Evolutionary conservation across 805 yeast species (phyloP).

Genomic region (Pichia thaimueangensis): DNA sequence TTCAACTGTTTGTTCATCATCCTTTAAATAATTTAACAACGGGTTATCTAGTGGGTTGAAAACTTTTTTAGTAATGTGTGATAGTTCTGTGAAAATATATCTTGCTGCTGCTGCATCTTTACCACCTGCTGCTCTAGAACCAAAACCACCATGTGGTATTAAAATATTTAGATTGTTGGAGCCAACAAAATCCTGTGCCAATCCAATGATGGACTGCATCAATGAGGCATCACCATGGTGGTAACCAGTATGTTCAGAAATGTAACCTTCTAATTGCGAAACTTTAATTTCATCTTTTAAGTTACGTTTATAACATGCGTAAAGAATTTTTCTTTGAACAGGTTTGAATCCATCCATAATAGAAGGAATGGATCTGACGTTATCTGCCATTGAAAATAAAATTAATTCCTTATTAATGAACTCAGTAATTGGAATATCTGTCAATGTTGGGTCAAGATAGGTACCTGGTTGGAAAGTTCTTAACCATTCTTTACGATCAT

Average conservation of each 20-base stretch:
- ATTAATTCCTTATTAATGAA: slow-evolving; percentile 94
- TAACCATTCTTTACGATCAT: slow-evolving; percentile 95
- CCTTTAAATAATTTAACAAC: slow-evolving; percentile 71
- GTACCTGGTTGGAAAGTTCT: slow-evolving; percentile 90
- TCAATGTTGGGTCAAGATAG: slow-evolving; percentile 70
- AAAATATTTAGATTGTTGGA: slow-evolving; percentile 80
- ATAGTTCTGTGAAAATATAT: slow-evolving; percentile 85
- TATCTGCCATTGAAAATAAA: slow-evolving; percentile 93
- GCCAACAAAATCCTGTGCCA: slow-evolving; percentile 94
- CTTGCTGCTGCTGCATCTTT: slow-evolving; percentile 98
- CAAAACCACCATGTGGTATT: slow-evolving; percentile 91
- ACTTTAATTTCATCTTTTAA: slow-evolving; percentile 76
- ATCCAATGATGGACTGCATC: slow-evolving; percentile 82
- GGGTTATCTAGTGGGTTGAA: slow-evolving; percentile 80
- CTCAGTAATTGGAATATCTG: slow-evolving; percentile 81
- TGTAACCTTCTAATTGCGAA: slow-evolving; percentile 83
- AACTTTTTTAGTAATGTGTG: slow-evolving; percentile 64
- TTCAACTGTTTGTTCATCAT: slow-evolving; percentile 89
- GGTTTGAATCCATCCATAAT: slow-evolving; percentile 95
- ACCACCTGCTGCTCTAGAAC: slow-evolving; percentile 95
- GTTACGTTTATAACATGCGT: slow-evolving; percentile 79
- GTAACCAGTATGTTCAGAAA: slow-evolving; percentile 82
- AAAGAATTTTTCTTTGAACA: slow-evolving; percentile 91
- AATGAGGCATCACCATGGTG: slow-evolving; percentile 94
- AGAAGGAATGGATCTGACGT: slow-evolving; percentile 90